A percentile compares a stretch with the other conserved stretches of the same genome.
These are phyloP conservation scores for Trametes cubensis DNA, from an alignment of 768 basidiomycete species.

Conservation along the genomic window DNA sequence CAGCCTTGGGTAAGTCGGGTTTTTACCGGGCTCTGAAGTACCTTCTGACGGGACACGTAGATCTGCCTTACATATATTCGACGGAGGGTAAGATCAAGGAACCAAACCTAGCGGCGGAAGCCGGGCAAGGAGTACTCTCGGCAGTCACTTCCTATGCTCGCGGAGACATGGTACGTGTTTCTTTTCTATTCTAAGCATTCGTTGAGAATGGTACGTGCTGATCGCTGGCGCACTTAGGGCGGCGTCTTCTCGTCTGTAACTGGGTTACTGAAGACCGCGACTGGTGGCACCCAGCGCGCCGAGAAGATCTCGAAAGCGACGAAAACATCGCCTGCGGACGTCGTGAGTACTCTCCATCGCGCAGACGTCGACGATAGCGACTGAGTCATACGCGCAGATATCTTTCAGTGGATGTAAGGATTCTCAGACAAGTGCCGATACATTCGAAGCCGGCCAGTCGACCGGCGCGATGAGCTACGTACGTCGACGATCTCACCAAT, in stretches of 20 bases:
- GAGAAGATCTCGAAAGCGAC: slow-evolving; percentile 51
- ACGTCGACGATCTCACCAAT: slow-evolving; percentile 31
- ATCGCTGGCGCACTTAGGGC: slow-evolving; percentile 30
- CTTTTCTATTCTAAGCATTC: not conserved
- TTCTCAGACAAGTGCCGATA: slow-evolving; percentile 82
- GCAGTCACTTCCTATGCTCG: slow-evolving; percentile 76
- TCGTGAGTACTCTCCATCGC: slow-evolving; percentile 50
- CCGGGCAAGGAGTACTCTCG: slow-evolving; percentile 82
- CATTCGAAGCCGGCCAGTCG: slow-evolving; percentile 67
- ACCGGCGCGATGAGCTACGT: slow-evolving; percentile 86
- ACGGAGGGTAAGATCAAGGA: slow-evolving; percentile 96
- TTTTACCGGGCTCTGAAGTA: not conserved
- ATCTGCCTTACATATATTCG: slow-evolving; percentile 67
- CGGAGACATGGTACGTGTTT: slow-evolving; percentile 62
- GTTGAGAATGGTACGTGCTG: no score
- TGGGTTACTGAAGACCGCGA: slow-evolving; percentile 73
- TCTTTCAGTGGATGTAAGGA: slow-evolving; percentile 88
- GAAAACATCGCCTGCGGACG: slow-evolving; percentile 88
- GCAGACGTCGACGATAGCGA: not conserved
- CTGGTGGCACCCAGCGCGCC: slow-evolving; percentile 66
- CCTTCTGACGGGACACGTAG: slow-evolving; percentile 22
- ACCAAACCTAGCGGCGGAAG: slow-evolving; percentile 85
- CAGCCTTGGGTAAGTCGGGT: slow-evolving; percentile 41
- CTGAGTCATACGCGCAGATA: slow-evolving; percentile 49
- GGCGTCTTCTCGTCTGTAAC: slow-evolving; percentile 76